Percentiles rank a stretch among this genome's conserved stretches.
phyloP scores from a whole-genome alignment of 805 yeast species.

The Candida bentonensis region DNA sequence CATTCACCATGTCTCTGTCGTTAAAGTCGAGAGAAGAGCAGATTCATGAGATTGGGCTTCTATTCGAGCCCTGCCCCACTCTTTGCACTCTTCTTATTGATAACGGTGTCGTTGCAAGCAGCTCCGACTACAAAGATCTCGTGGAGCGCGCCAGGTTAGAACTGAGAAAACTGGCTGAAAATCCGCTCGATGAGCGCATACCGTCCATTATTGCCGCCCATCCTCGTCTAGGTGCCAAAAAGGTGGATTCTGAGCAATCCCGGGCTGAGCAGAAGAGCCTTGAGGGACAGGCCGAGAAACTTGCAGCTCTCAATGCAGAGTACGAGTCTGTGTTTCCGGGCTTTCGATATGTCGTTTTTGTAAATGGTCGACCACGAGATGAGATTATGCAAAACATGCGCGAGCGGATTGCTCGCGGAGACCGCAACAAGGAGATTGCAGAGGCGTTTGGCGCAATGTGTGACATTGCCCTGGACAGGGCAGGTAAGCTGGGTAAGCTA shows the following conservation, averaged over 20 bases:
- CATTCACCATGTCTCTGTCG: no score
- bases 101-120: constrained; percentile 12
- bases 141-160: constrained; percentile 32
- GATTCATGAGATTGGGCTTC: constrained; percentile 31
- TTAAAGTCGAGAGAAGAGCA: constrained; percentile 14
- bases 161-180: constrained; percentile 24
- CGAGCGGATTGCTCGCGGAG: constrained; percentile 40
- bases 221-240: constrained; percentile 66
- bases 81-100: constrained; percentile 25
- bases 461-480: constrained; percentile 75
- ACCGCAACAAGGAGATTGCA: constrained; percentile 38
- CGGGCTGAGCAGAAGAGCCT: constrained; percentile 57
- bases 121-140: constrained; percentile 21
- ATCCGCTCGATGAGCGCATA: constrained; percentile 14
- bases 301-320: constrained; percentile 38
- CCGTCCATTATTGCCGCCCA: constrained; percentile 66
- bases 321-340: constrained; percentile 61
- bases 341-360: constrained; percentile 75
- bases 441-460: constrained; percentile 83
- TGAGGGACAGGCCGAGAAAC: constrained; percentile 34
- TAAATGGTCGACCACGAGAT: constrained; percentile 62
- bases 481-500: constrained; percentile 28
- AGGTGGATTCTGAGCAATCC: constrained; percentile 45
- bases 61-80: constrained; percentile 54
- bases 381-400: constrained; percentile 53